Conservation (phyloP, 805 yeast genomes). For the Yarrowia sp. region DNA sequence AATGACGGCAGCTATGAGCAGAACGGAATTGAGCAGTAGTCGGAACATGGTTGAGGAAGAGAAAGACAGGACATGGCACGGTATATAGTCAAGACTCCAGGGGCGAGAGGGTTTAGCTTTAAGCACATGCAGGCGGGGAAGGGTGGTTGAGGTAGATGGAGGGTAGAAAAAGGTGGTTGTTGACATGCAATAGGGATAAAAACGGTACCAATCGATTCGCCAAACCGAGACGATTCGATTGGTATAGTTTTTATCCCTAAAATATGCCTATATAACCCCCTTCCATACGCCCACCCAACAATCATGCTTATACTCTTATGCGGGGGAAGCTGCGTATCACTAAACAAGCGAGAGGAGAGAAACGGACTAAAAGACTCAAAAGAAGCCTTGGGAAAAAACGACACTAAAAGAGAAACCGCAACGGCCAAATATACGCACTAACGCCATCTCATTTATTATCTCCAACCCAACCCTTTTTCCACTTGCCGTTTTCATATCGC, state of each 20-base stretch:
- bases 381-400: too few relatives aligned
- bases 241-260: not conserved
- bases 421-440: too few relatives aligned
- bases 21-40: not conserved
- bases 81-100: not conserved
- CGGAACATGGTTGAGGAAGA: not conserved
- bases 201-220: not conserved
- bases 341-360: not conserved
- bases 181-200: not conserved
- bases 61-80: not conserved
- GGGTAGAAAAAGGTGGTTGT: too few relatives aligned
- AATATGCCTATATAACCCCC: not conserved
- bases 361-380: not conserved
- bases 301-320: not conserved
- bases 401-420: too few relatives aligned
- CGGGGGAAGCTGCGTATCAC: slow-evolving; percentile 6
- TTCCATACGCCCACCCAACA: not conserved
- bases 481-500: not conserved
- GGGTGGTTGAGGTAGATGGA: not conserved
- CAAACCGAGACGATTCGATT: not conserved
- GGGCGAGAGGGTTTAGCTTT: not conserved
- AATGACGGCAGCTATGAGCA: not conserved
- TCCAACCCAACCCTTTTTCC: too few relatives aligned
- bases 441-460: too few relatives aligned
- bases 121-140: not conserved